Base-by-base conservation (phyloP, 1,284 basidiomycete species). In the Cryptococcus sp. region DNA sequence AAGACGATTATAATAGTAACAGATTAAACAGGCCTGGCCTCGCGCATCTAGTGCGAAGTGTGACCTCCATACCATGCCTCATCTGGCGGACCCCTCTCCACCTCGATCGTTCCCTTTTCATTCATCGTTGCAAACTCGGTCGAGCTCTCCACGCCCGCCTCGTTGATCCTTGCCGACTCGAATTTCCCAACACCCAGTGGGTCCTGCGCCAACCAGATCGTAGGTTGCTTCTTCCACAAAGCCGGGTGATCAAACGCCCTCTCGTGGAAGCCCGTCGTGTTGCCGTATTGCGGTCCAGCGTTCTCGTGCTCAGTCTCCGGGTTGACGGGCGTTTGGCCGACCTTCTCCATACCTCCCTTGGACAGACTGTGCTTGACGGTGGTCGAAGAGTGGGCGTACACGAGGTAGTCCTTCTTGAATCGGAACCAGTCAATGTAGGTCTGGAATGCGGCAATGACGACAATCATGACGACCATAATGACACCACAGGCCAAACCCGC, bases 211-310 rank as follows among this genome's bases (percentile, higher is more conserved):
- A 74, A 55, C 74, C 74, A 75, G 48, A 74, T 57, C 36, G 61
- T 43, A 11, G 72, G 69, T 52, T 71, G 69, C 38, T 63, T 61
- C 65, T 73, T 70, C 70, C 70, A 75, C 43, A 69, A 39, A 5
- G 73, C 73, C 4, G 74, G 74, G 62, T 74, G 68, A 51, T 74
- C 68, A 45, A 73, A 74, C 9, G 69, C 72, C 43, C 55, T 52
- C 26, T 59, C 54, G 52, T 68, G 65, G 57, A 61, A 60, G 14
- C 64, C 68, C 19, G 66, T 56, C 18, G 68, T 70, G 56, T 65
- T 62, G 43, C 66, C 64, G 47, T 56, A 55, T 50, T 68, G 48
- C 14, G 58, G 53, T 16, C 67, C 69, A 22, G 62, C 66, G 19
- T 51, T 50, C 12, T 53, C 52, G 47, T 56, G 40, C 25, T 63